These are phyloP conservation scores for Phytophthora macrochlamydospora DNA, from an alignment of 352 stramenopile species.

Conservation along the genomic window DNA sequence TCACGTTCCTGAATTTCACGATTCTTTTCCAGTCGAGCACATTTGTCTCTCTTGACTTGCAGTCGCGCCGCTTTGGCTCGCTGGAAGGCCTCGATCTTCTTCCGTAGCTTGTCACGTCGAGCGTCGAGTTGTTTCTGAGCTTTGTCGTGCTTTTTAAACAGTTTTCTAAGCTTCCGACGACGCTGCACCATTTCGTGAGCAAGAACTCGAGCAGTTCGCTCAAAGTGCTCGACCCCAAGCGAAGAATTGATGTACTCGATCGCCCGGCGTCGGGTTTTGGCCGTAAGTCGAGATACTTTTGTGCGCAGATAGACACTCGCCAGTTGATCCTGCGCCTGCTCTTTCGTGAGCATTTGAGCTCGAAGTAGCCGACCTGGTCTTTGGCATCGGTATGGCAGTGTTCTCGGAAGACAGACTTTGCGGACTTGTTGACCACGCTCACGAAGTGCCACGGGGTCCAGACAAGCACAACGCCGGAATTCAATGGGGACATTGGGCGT, in stretches of 20 bases:
- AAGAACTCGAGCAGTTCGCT: conserved; percentile 36
- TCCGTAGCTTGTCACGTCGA: conserved; percentile 37
- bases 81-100: conserved; percentile 45
- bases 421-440: conserved; percentile 34
- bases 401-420: conserved; percentile 51
- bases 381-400: conserved; percentile 50
- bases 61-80: conserved; percentile 41
- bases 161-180: conserved; percentile 44
- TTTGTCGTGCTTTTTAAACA: conserved; percentile 41
- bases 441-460: conserved; percentile 38
- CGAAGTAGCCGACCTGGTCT: conserved; percentile 51
- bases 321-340: conserved; percentile 72
- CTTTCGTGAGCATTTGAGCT: conserved; percentile 64
- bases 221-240: conserved; percentile 53
- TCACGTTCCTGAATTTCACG: conserved; percentile 21
- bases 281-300: conserved; percentile 54
- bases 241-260: conserved; percentile 70
- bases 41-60: conserved; percentile 37
- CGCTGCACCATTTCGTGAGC: conserved; percentile 33
- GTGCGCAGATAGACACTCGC: conserved; percentile 53
- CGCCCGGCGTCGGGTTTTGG: conserved; percentile 62
- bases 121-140: conserved; percentile 23
- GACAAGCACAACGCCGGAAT: conserved; percentile 59
- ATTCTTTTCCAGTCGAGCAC: conserved; percentile 25
- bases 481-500: conserved; percentile 17